Conservation (phyloP, 176 grass and related monocot genomes). For the Leersia perrieri region DNA sequence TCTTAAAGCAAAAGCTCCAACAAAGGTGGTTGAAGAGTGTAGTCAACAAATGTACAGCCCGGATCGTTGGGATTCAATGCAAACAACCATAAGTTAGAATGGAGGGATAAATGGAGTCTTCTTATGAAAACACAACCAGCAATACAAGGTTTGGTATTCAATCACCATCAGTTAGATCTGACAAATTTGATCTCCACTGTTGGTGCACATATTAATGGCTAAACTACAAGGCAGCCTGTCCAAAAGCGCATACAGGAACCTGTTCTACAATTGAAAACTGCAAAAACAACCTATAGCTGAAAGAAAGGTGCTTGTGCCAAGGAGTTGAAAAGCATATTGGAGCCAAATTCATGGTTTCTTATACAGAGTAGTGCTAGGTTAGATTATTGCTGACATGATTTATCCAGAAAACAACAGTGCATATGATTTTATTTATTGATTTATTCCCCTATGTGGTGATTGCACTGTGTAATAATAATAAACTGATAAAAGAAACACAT, state of each 20-base stretch:
- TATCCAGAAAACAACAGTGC: not conserved
- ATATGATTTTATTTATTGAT: not conserved
- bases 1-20: slow-evolving; percentile 83
- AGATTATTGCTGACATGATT: not conserved
- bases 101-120: not conserved
- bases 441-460: not conserved
- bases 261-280: not conserved
- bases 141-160: not conserved
- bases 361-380: not conserved
- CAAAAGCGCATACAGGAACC: no score
- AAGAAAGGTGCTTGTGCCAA: not conserved
- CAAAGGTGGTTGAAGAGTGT: slow-evolving; percentile 53
- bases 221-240: not conserved
- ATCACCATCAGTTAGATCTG: not conserved
- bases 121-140: not conserved
- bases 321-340: not conserved
- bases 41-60: not conserved
- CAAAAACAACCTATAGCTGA: not conserved
- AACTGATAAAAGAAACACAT: not conserved
- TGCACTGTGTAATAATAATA: slow-evolving; percentile 13
- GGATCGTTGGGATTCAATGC: slow-evolving; percentile 30
- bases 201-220: not conserved
- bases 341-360: not conserved
- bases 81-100: slow-evolving; percentile 36
- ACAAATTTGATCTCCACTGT: not conserved